phyloP scores from a whole-genome alignment of 2,329 filamentous ascomycete species.

The Penicillium sp. region DNA sequence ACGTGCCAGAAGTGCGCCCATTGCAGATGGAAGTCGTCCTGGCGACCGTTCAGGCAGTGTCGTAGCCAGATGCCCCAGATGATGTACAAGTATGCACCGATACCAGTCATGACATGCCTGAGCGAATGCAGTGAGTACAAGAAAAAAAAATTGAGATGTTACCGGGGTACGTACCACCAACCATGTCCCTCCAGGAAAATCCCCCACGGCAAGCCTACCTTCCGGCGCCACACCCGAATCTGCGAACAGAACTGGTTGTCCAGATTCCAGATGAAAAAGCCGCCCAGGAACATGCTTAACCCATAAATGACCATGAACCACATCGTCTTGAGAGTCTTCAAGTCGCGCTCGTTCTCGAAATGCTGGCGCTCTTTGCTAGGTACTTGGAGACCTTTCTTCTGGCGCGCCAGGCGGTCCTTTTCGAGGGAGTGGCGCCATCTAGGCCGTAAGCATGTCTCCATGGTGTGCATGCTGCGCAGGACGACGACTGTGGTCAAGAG shows the following conservation, averaged over 20 bases:
- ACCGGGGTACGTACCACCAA: slow-evolving; percentile 60
- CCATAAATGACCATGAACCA: slow-evolving; percentile 74
- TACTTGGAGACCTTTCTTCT: slow-evolving; percentile 40
- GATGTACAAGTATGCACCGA: slow-evolving; percentile 83
- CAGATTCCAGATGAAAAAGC: slow-evolving; percentile 75
- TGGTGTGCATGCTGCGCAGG: slow-evolving; percentile 73
- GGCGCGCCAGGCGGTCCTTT: slow-evolving; percentile 46
- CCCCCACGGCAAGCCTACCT: slow-evolving; percentile 77
- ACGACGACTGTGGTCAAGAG: slow-evolving; percentile 71
- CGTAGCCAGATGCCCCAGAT: slow-evolving; percentile 81
- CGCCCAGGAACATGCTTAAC: slow-evolving; percentile 69
- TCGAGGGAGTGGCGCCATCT: slow-evolving; percentile 54
- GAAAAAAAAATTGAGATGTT: background rate
- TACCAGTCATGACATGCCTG: slow-evolving; percentile 78
- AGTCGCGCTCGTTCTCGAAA: slow-evolving; percentile 58
- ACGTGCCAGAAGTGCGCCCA: slow-evolving; percentile 68
- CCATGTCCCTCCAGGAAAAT: slow-evolving; percentile 72
- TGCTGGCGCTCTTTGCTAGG: slow-evolving; percentile 48
- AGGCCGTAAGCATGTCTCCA: slow-evolving; percentile 68
- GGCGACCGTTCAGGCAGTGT: slow-evolving; percentile 71
- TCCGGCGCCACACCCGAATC: slow-evolving; percentile 65
- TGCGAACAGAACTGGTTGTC: slow-evolving; percentile 75
- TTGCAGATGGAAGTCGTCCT: slow-evolving; percentile 69
- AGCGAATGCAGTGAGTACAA: slow-evolving; percentile 16
- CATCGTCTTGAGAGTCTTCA: slow-evolving; percentile 65